Percentiles rank a stretch among this genome's conserved stretches.
Evolutionary conservation across 345 rosid species (phyloP).

Genomic region (Arabidopsis arenosa): DNA sequence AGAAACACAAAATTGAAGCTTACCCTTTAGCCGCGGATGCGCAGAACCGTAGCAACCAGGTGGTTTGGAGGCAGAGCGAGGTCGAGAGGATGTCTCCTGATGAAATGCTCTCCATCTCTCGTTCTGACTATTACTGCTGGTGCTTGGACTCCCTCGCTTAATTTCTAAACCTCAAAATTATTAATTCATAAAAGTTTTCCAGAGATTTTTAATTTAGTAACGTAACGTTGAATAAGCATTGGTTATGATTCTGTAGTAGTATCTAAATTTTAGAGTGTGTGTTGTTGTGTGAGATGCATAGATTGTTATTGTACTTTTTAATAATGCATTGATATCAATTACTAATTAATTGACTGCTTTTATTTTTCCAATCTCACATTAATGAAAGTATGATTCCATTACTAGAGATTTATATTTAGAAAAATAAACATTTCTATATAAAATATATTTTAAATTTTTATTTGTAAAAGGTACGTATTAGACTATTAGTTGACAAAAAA

Average conservation of each 20-base stretch:
- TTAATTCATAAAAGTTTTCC: background rate
- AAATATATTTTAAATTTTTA: background rate
- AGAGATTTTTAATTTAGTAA: background rate
- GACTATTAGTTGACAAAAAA: too few species aligned
- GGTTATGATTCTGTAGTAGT: slow-evolving; percentile 7
- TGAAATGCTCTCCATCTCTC: slow-evolving; percentile 68
- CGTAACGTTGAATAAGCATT: slow-evolving; percentile 20
- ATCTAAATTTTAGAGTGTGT: slow-evolving; percentile 3
- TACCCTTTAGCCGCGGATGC: slow-evolving; percentile 74
- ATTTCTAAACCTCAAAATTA: background rate
- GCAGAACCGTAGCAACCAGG: slow-evolving; percentile 74
- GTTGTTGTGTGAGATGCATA: slow-evolving; percentile 13
- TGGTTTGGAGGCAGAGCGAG: slow-evolving; percentile 80
- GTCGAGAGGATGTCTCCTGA: slow-evolving; percentile 84
- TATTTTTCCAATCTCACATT: background rate
- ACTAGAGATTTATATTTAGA: background rate
- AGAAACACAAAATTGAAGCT: slow-evolving; percentile 63
- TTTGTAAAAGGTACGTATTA: too few species aligned
- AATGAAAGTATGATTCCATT: background rate
- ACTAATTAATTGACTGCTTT: background rate
- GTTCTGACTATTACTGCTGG: slow-evolving; percentile 93
- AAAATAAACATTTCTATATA: background rate
- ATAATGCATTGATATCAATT: slow-evolving; percentile 10
- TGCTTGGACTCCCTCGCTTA: slow-evolving; percentile 66
- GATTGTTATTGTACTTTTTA: slow-evolving; percentile 9